Evolutionary conservation across 2,329 filamentous ascomycete species (phyloP).

Genomic region (Colletotrichum chlorophyti): DNA sequence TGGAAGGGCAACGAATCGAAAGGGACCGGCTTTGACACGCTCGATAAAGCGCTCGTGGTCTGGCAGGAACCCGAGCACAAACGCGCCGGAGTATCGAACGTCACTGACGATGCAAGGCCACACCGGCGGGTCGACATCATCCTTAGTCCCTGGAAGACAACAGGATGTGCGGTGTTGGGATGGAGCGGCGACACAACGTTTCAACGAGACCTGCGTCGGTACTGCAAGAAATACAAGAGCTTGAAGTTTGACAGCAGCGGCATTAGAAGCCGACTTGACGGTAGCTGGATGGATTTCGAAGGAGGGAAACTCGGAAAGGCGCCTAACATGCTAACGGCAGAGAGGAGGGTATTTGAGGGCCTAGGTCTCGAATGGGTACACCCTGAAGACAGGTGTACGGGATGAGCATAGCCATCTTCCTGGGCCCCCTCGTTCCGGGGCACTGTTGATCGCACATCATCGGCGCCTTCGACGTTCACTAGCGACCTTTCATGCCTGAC

Average conservation of each 20-base stretch:
- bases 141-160: constrained; percentile 84
- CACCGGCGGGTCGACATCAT: constrained; percentile 94
- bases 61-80: constrained; percentile 74
- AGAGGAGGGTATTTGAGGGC: constrained; percentile 80
- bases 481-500: not conserved
- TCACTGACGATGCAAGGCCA: too few relatives aligned
- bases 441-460: not conserved
- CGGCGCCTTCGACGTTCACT: not conserved
- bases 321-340: constrained; percentile 74
- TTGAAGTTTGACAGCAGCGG: constrained; percentile 95
- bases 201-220: constrained; percentile 82
- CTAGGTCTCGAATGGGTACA: constrained; percentile 72
- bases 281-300: constrained; percentile 75
- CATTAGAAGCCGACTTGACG: constrained; percentile 70
- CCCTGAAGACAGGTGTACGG: constrained; percentile 73
- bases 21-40: constrained; percentile 77
- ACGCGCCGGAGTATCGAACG: constrained; percentile 17
- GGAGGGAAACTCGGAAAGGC: constrained; percentile 55
- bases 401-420: constrained; percentile 43
- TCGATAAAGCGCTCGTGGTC: constrained; percentile 92
- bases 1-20: constrained; percentile 54
- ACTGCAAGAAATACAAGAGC: constrained; percentile 73
- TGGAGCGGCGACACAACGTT: constrained; percentile 93
- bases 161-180: constrained; percentile 85
- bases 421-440: not conserved